These are phyloP conservation scores for Trapa incisa DNA, from an alignment of 345 rosid genomes.

Conservation along the genomic window DNA sequence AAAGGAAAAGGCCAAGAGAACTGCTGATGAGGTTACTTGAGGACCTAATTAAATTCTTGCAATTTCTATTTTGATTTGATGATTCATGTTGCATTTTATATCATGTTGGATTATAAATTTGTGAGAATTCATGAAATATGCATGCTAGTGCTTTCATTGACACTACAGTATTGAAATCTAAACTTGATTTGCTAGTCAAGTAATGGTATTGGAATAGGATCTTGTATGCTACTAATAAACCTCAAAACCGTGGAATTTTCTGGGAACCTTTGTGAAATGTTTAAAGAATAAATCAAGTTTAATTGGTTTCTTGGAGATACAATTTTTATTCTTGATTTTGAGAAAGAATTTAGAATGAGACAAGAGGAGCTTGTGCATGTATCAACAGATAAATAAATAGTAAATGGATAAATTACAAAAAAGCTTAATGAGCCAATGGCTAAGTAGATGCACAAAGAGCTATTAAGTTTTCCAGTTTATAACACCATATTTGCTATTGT, in stretches of 20 bases:
- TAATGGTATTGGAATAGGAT: no score
- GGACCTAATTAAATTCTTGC: neutral
- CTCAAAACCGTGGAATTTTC: neutral
- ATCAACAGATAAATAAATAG: neutral
- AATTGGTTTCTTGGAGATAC: neutral
- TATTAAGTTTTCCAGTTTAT: neutral
- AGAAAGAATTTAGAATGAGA: neutral
- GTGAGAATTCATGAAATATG: neutral
- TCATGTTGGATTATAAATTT: neutral
- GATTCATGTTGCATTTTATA: neutral
- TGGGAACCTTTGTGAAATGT: neutral
- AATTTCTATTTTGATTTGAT: conserved; percentile 3
- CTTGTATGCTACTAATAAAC: no score
- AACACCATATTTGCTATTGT: neutral
- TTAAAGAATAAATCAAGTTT: neutral
- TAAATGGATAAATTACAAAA: neutral
- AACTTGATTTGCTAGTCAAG: neutral
- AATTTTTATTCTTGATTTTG: neutral
- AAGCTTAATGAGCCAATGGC: neutral
- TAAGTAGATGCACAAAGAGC: neutral
- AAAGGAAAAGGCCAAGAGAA: conserved; percentile 75
- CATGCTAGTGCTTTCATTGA: neutral
- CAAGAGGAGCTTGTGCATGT: neutral
- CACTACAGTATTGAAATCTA: neutral
- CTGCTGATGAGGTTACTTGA: conserved; percentile 75